Evolutionary conservation across 2,329 filamentous ascomycete genomes (phyloP).

Genomic region (Penicillium sp.): DNA sequence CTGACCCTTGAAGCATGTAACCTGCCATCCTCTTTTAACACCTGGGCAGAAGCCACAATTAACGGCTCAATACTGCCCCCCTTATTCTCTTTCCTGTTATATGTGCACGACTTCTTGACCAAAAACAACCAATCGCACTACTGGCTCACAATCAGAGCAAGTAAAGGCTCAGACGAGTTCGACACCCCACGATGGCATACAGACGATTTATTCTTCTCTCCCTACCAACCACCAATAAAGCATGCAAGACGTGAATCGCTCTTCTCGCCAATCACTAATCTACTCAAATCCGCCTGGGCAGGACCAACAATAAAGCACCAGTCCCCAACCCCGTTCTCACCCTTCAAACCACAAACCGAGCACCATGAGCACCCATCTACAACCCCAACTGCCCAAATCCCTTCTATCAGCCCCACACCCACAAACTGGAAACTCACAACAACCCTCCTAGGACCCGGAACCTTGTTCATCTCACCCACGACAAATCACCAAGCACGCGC

Average conservation of each 20-base stretch:
- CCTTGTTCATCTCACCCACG: conserved; percentile 43
- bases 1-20: conserved; percentile 25
- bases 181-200: conserved; percentile 51
- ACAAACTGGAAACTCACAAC: conserved; percentile 53
- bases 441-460: conserved; percentile 48
- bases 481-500: conserved; percentile 35
- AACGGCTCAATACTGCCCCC: conserved; percentile 34
- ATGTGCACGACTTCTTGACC: conserved; percentile 40
- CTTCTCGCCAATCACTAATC: neutral
- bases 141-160: conserved; percentile 51
- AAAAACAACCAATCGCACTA: conserved; percentile 42
- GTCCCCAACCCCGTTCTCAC: neutral
- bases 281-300: neutral
- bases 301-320: neutral
- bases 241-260: conserved; percentile 4
- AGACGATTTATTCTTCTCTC: conserved; percentile 49
- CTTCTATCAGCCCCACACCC: conserved; percentile 17
- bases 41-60: conserved; percentile 40
- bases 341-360: neutral
- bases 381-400: conserved; percentile 1
- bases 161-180: conserved; percentile 44
- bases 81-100: conserved; percentile 44
- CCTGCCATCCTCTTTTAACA: conserved; percentile 39
- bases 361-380: neutral
- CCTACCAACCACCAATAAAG: conserved; percentile 16